Evolutionary conservation across 208 protist genomes (phyloP).

Genomic region (Leishmania major): DNA sequence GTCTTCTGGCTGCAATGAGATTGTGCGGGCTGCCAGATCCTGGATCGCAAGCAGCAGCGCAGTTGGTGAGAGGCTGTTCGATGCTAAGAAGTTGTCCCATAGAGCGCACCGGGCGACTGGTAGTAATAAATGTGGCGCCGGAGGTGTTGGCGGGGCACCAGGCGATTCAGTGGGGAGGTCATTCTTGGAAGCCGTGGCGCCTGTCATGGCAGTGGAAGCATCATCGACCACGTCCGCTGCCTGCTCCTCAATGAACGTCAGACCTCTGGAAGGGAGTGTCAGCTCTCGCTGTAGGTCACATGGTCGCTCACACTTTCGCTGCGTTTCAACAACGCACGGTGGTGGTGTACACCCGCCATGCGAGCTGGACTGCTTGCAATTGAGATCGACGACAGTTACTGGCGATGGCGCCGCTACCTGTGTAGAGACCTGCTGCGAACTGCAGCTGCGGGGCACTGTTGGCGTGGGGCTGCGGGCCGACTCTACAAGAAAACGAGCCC

Average conservation of each 20-base stretch:
- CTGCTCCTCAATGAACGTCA: slow-evolving; percentile 22
- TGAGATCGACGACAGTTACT: neutral
- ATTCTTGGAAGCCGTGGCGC: slow-evolving; percentile 2
- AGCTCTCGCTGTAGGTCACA: neutral
- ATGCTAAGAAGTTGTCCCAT: slow-evolving; percentile 25
- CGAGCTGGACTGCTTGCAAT: neutral
- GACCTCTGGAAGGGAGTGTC: slow-evolving; percentile 7
- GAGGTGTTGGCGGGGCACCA: neutral
- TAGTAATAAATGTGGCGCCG: neutral
- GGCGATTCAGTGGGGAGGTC: slow-evolving; percentile 2
- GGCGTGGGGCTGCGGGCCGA: slow-evolving; percentile 39
- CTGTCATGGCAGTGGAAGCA: neutral
- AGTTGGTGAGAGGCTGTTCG: neutral
- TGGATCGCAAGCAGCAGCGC: slow-evolving; percentile 17
- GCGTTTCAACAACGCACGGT: slow-evolving; percentile 21
- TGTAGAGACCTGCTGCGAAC: neutral
- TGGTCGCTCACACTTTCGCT: slow-evolving; percentile 28
- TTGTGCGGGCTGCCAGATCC: neutral
- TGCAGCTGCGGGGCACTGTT: slow-evolving; percentile 28
- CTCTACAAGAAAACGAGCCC: slow-evolving; percentile 25
- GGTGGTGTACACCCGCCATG: slow-evolving; percentile 20
- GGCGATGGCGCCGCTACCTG: neutral
- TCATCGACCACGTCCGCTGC: neutral
- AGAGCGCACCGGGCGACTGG: slow-evolving; percentile 15
- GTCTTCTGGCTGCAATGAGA: neutral